Evolutionary conservation across 2,329 filamentous ascomycete genomes (phyloP).

Genomic region (Knoxdaviesia capensis): DNA sequence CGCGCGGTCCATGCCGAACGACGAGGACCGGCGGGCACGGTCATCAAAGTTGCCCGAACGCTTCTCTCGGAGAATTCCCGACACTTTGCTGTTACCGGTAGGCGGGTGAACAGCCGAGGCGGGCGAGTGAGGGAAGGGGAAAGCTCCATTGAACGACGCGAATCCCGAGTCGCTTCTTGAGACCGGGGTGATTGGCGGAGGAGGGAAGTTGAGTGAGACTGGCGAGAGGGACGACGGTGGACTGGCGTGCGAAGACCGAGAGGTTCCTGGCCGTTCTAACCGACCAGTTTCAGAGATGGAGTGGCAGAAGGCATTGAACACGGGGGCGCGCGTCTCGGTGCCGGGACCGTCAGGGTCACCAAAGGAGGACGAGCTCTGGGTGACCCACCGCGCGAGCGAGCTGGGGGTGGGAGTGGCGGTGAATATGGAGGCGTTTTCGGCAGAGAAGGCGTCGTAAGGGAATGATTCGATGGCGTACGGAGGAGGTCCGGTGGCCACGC

Average conservation of each 20-base stretch:
- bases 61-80: slow-evolving; percentile 78
- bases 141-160: slow-evolving; percentile 26
- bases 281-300: slow-evolving; percentile 46
- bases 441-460: slow-evolving; percentile 75
- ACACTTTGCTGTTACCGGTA: slow-evolving; percentile 9
- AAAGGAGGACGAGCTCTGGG: slow-evolving; percentile 77
- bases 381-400: slow-evolving; percentile 67
- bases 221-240: slow-evolving; percentile 52
- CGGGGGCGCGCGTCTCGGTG: slow-evolving; percentile 33
- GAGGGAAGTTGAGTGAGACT: slow-evolving; percentile 57
- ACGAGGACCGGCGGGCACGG: slow-evolving; percentile 72
- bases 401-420: slow-evolving; percentile 48
- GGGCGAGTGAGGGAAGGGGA: too few species aligned
- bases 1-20: slow-evolving; percentile 61
- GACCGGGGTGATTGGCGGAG: slow-evolving; percentile 55
- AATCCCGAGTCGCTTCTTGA: slow-evolving; percentile 86
- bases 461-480: slow-evolving; percentile 86
- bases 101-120: too few species aligned
- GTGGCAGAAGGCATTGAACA: slow-evolving; percentile 84
- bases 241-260: slow-evolving; percentile 40
- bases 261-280: slow-evolving; percentile 60
- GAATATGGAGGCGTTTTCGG: slow-evolving; percentile 68
- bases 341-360: slow-evolving; percentile 37
- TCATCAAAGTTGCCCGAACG: slow-evolving; percentile 82
- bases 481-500: slow-evolving; percentile 73